Base-by-base conservation (phyloP, 2,329 filamentous ascomycete genomes). In the Hymenoscyphus linearis region DNA sequence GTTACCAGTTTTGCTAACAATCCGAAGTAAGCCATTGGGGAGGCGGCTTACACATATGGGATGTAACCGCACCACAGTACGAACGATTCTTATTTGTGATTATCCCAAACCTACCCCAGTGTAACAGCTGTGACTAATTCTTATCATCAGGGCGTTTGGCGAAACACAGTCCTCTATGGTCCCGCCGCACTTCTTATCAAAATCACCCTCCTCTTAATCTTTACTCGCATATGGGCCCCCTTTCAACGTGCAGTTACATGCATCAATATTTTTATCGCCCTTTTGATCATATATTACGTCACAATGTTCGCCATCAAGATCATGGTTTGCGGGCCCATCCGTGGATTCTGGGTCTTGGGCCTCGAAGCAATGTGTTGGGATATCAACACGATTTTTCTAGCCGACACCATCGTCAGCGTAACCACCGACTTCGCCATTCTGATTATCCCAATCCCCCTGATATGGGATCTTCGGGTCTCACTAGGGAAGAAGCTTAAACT, bases 401-500 rank as follows among this genome's bases (percentile, higher is more conserved):
- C 74, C 6, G 78, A 78, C 62, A 73, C 73, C 1, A 70, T 77
- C 0, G 74, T 76, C 10, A 76, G 74, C 58, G 74, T 77, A 54
- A 36, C 73, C 16, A 74, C 70, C 4, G 75, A 77, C 58, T 55
- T 75, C 3, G 68, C 70, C 37, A 75, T 77, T 36, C 58, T 77
- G 34, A 63, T 62, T 13, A 52, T 73, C 56, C 71, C 71, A 10
- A 55, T 74, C 4, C 64, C 64, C 4, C 62, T 71, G 52, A 69
- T 75, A 5, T 74, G 70, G 70, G 67, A 62, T 22, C 63, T 74
- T 57, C 65, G 70, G 31, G 62, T 68, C 1, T 66, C 62, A 0
- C 14, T 59, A 3, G 27, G 1, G 16, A 52, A 52, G 55, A 63
- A 59, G 55, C 25, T 64, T 7, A 60, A 52, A 26, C 53, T 61